A percentile compares a stretch with the other conserved stretches of the same genome.
Evolutionary conservation across 257 asterid genomes (phyloP).

Genomic region (Solanum sparsipilum): DNA sequence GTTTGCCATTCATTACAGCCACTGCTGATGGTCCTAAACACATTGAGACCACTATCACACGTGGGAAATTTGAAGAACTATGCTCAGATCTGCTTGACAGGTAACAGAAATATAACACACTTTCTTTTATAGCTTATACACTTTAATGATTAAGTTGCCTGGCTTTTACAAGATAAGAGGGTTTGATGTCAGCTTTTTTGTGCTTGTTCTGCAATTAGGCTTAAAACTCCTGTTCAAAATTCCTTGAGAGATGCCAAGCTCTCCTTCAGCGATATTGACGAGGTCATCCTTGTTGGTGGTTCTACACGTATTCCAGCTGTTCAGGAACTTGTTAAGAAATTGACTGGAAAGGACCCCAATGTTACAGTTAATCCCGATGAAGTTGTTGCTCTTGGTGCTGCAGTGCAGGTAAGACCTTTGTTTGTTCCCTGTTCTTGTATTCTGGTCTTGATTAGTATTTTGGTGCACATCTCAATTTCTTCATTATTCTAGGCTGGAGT

Average conservation of each 20-base stretch:
- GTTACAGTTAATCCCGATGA: slow-evolving; percentile 97
- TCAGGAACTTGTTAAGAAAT: slow-evolving; percentile 80
- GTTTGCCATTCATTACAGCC: slow-evolving; percentile 98
- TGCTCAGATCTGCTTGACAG: slow-evolving; percentile 94
- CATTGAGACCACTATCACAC: slow-evolving; percentile 83
- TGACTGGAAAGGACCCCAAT: slow-evolving; percentile 95
- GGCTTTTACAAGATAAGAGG: not conserved
- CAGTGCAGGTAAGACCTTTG: slow-evolving; percentile 66
- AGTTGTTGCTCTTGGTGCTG: slow-evolving; percentile 99
- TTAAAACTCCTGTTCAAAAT: slow-evolving; percentile 88
- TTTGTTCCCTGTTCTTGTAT: not conserved
- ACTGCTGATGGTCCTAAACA: slow-evolving; percentile 99
- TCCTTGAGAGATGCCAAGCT: slow-evolving; percentile 92
- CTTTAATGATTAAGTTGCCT: not conserved
- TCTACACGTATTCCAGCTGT: slow-evolving; percentile 98
- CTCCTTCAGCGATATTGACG: slow-evolving; percentile 73
- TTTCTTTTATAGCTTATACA: not conserved
- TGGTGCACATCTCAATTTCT: not conserved
- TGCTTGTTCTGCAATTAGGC: slow-evolving; percentile 24
- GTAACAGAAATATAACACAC: slow-evolving; percentile 18
- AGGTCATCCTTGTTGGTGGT: slow-evolving; percentile 94
- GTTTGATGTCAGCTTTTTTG: not conserved
- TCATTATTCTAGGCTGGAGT: slow-evolving; percentile 73
- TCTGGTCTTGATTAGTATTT: not conserved
- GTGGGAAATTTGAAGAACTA: slow-evolving; percentile 88